These are phyloP conservation scores for Cryptosporidium felis DNA, from an alignment of 169 alveolate species.

Conservation along the genomic window DNA sequence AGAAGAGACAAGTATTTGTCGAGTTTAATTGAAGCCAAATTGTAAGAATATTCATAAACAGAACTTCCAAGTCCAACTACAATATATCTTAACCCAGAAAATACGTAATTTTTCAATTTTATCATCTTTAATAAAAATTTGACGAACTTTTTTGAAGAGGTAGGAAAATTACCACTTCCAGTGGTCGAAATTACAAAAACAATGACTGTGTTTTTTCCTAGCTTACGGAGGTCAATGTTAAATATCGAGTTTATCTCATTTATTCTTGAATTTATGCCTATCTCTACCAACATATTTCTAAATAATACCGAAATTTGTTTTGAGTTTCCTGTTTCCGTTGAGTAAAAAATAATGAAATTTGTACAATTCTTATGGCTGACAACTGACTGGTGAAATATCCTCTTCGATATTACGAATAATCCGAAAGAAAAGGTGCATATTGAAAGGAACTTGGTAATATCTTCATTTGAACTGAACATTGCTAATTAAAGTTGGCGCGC, in stretches of 20 bases:
- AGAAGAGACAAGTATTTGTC: conserved; percentile 31
- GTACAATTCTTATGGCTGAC: too few relatives aligned
- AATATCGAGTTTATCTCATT: conserved; percentile 11
- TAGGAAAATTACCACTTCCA: conserved; percentile 50
- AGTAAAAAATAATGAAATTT: conserved; percentile 14
- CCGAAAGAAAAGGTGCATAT: conserved; percentile 20
- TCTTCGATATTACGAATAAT: neutral
- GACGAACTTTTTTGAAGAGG: neutral
- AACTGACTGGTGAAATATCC: neutral
- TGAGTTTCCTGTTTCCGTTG: conserved; percentile 68
- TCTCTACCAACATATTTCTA: neutral
- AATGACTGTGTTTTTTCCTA: neutral
- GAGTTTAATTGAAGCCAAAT: conserved; percentile 28
- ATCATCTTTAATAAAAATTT: conserved; percentile 1
- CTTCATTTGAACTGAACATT: neutral
- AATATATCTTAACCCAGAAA: conserved; percentile 5
- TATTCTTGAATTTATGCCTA: neutral
- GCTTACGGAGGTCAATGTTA: neutral
- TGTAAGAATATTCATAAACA: conserved; percentile 27
- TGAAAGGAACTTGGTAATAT: neutral
- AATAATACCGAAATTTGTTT: conserved; percentile 10
- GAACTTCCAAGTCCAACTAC: conserved; percentile 61
- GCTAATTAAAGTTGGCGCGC: neutral
- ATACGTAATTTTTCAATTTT: neutral
- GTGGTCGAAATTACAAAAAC: conserved; percentile 48